A percentile compares a stretch with the other conserved stretches of the same genome.
Conservation (phyloP, 192 early-diverging fungal genomes). For the Coemansia sp. region DNA sequence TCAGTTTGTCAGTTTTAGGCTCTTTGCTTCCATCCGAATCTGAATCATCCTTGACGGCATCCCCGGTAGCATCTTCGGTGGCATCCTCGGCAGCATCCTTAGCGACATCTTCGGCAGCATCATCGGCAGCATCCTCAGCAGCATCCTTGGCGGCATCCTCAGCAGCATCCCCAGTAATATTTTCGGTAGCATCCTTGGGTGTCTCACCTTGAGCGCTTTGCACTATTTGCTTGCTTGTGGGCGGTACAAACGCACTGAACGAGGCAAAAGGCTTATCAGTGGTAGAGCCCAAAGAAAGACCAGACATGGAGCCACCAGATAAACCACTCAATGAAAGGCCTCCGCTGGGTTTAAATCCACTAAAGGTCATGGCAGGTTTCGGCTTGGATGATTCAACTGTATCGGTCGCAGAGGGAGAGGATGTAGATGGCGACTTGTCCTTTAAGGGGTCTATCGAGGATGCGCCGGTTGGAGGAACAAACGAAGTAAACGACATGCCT, state of each 20-base stretch:
- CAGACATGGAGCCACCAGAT: no score
- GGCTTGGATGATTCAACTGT: no score
- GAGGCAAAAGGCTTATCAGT: no score
- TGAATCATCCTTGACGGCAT: neutral
- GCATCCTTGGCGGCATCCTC: neutral
- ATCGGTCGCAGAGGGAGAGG: slow-evolving; percentile 5
- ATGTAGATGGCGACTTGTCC: neutral
- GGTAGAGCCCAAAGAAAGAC: no score
- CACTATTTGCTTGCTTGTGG: no score
- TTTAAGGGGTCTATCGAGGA: no score
- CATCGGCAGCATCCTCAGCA: neutral
- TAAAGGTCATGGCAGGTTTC: no score
- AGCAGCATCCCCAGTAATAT: neutral
- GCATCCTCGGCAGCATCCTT: neutral
- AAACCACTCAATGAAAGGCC: no score
- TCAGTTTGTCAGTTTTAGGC: neutral
- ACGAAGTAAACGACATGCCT: slow-evolving; percentile 15
- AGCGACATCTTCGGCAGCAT: neutral
- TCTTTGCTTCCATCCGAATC: neutral
- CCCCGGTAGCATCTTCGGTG: neutral
- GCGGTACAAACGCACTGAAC: no score
- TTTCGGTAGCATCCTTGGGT: no score
- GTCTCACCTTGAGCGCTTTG: no score
- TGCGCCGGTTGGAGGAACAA: slow-evolving; percentile 21
- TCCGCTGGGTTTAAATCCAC: no score